phyloP scores from a whole-genome alignment of 352 stramenopile species.

The Phytophthora melonis region DNA sequence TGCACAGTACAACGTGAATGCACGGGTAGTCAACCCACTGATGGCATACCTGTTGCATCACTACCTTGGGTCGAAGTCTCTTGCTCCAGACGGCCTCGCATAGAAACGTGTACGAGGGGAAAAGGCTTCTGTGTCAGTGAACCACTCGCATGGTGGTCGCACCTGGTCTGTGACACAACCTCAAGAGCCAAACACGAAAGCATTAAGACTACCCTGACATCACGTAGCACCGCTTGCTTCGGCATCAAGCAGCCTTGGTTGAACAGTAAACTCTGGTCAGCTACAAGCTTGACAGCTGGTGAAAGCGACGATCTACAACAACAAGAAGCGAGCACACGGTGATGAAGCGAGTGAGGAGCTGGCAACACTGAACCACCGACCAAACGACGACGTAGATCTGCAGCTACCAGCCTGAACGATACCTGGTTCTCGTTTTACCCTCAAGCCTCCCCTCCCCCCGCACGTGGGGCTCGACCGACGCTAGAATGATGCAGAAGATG shows the following conservation, averaged over 20 bases:
- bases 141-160: background rate
- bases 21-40: background rate
- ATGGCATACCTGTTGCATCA: conserved; percentile 1
- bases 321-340: background rate
- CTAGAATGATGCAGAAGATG: background rate
- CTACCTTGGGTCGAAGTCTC: background rate
- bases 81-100: background rate
- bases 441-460: background rate
- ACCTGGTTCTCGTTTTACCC: background rate
- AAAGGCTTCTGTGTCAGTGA: background rate
- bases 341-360: too few relatives aligned
- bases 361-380: too few relatives aligned
- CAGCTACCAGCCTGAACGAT: background rate
- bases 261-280: conserved; percentile 4
- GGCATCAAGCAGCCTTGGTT: background rate
- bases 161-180: background rate
- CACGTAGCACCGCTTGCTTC: background rate
- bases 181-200: background rate
- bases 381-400: background rate
- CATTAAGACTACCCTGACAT: background rate
- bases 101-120: background rate
- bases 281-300: background rate
- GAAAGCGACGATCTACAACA: background rate
- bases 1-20: conserved; percentile 1
- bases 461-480: background rate